phyloP scores from a whole-genome alignment of 805 yeast species.

The Candida adriatica region DNA sequence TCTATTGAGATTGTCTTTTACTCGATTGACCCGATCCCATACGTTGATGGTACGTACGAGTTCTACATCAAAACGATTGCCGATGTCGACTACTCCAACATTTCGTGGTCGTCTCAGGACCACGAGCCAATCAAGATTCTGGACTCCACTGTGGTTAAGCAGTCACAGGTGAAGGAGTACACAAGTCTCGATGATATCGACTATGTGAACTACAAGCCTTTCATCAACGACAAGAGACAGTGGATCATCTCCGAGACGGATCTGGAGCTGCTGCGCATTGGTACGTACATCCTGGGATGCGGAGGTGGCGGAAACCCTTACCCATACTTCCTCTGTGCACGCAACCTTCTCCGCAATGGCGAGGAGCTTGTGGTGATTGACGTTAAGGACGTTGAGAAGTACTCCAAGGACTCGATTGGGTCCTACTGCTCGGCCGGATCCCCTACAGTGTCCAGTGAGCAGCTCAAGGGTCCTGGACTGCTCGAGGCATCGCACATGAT shows the following conservation, averaged over 20 bases:
- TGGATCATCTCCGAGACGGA: slow-evolving; percentile 25
- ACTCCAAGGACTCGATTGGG: slow-evolving; percentile 23
- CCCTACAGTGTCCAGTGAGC: slow-evolving; percentile 21
- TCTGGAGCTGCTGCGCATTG: slow-evolving; percentile 34
- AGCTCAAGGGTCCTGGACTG: slow-evolving; percentile 30
- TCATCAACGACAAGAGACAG: slow-evolving; percentile 18
- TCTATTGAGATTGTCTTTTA: slow-evolving; percentile 22
- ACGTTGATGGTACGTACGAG: slow-evolving; percentile 25
- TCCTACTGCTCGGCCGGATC: slow-evolving; percentile 26
- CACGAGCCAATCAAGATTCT: slow-evolving; percentile 2
- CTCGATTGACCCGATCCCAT: slow-evolving; percentile 25
- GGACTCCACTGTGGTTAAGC: slow-evolving; percentile 2
- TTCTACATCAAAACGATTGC: slow-evolving; percentile 16
- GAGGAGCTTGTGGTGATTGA: slow-evolving; percentile 30
- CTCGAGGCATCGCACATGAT: slow-evolving; percentile 21
- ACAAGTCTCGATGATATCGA: slow-evolving; percentile 17
- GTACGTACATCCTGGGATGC: slow-evolving; percentile 42
- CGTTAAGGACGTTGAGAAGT: slow-evolving; percentile 8
- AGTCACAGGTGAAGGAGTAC: slow-evolving; percentile 3
- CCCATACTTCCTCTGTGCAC: slow-evolving; percentile 29
- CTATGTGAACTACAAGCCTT: slow-evolving; percentile 16
- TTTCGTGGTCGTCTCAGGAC: slow-evolving; percentile 16
- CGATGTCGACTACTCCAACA: slow-evolving; percentile 17
- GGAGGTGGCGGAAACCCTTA: slow-evolving; percentile 49
- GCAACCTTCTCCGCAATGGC: slow-evolving; percentile 30